These are phyloP conservation scores for Sisymbrium irio DNA, from an alignment of 345 rosid genomes.

Conservation along the genomic window DNA sequence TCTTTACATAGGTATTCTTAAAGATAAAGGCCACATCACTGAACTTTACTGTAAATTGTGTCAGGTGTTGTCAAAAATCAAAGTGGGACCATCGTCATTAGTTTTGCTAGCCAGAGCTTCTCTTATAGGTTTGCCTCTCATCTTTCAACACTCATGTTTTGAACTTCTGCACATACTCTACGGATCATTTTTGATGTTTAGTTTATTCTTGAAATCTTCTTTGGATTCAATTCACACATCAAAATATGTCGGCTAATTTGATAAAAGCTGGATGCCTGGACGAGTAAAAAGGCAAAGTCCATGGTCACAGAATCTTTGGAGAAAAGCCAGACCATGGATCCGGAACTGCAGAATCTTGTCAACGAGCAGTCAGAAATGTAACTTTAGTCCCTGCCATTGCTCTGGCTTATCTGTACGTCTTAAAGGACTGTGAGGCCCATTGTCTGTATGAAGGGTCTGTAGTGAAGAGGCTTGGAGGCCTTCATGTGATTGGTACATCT, in stretches of 20 bases:
- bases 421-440: conserved; percentile 85
- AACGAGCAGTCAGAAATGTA: conserved; percentile 85
- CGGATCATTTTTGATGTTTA: conserved; percentile 10
- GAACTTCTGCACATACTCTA: background rate
- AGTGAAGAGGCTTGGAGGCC: conserved; percentile 94
- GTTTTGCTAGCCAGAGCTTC: conserved; percentile 81
- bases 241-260: conserved; percentile 87
- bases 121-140: conserved; percentile 62
- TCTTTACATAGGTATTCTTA: background rate
- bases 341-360: conserved; percentile 62
- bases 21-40: conserved; percentile 1
- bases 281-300: conserved; percentile 66
- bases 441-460: conserved; percentile 81
- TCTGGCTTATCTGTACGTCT: conserved; percentile 75
- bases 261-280: conserved; percentile 86
- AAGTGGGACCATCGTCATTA: conserved; percentile 73
- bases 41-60: conserved; percentile 12
- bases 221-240: conserved; percentile 44
- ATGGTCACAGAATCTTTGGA: conserved; percentile 70
- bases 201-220: conserved; percentile 15
- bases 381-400: conserved; percentile 88
- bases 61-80: conserved; percentile 75
- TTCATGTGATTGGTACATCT: conserved; percentile 94
- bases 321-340: conserved; percentile 70
- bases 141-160: background rate